A percentile compares a stretch with the other conserved stretches of the same genome.
These are phyloP conservation scores for Suillus brevipes DNA, from an alignment of 768 basidiomycete species.

Conservation along the genomic window DNA sequence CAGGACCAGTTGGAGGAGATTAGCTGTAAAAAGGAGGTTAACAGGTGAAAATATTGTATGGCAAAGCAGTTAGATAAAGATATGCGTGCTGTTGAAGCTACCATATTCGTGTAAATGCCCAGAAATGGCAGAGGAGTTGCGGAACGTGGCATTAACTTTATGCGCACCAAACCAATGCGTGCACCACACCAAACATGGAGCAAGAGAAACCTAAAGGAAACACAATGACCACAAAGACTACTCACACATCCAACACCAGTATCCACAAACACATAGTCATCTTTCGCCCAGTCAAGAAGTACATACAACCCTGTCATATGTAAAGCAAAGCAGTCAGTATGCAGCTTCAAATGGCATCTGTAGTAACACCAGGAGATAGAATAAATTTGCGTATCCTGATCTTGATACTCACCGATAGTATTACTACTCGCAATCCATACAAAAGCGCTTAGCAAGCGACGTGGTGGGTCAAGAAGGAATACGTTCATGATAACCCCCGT, in stretches of 20 bases:
- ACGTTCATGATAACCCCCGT: conserved; percentile 76
- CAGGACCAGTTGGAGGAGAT: conserved; percentile 78
- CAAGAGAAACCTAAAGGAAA: not conserved
- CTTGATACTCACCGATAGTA: conserved; percentile 29
- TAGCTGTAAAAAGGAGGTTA: conserved; percentile 38
- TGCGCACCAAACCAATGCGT: not conserved
- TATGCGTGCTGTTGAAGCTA: not conserved
- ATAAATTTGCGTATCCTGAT: not conserved
- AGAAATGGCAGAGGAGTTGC: not conserved
- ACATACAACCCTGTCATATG: conserved; percentile 59
- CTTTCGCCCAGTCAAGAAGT: conserved; percentile 63
- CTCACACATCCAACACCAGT: conserved; percentile 73
- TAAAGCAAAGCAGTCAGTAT: conserved; percentile 5
- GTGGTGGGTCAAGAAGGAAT: conserved; percentile 67
- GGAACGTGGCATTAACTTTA: not conserved
- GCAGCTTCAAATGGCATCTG: not conserved
- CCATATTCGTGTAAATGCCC: not conserved
- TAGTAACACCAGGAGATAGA: not conserved
- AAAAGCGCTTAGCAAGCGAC: conserved; percentile 63
- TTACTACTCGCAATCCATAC: conserved; percentile 58
- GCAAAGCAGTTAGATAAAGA: not conserved
- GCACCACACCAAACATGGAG: not conserved
- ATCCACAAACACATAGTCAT: conserved; percentile 71
- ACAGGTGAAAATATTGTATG: conserved; percentile 4
- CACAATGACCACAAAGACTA: conserved; percentile 17